Base-by-base conservation (phyloP, 805 yeast species). In the Isabelozyma gotoi region DNA sequence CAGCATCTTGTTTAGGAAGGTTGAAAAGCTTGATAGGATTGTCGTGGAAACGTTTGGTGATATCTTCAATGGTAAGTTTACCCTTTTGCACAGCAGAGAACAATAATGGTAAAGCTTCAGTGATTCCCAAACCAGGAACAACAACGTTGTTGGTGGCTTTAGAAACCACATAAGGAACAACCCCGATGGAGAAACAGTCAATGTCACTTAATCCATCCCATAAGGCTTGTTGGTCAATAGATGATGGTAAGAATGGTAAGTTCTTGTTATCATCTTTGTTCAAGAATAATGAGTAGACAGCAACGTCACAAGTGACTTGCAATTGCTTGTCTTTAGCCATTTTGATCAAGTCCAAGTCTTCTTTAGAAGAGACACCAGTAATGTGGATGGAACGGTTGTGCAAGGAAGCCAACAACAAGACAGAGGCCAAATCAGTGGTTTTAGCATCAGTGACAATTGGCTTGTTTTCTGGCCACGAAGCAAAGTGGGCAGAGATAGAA, bases 391-490 rank as follows among this genome's bases (percentile, higher is more conserved):
- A 74, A 59, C 96, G 80, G 68, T 73, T 78, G 74, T 88, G 90
- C 61, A 92, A 77, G 19, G 96, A 86, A 36, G 97, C 96, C 68
- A 92, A 74, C 58, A 92, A 77, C 62, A 92, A 73, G 36, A 91
- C 85, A 3, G 96, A 87, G n/a, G 98, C 98, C 59, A 92, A 75
- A 58, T 89, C 92, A 33, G 97, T 87, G 19, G 92, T 84, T 63
- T 81, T 83, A 39, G 98, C 97, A 67, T 92, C 97, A 34, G 97
- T 89, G 50, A 91, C 77, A 47, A 92, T 85, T 46, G 94, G 92
- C 71, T 89, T 90, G 56, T 67, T 67, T 40, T 76, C 74, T 41
- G 96, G 96, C 97, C 97, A 91, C 29, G 80, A 71, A 49, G 84
- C 81, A 57, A 90, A 82, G 55, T 88, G 95, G 21, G 85, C 76